Base-by-base conservation (phyloP, 768 basidiomycete genomes). In the Collybiopsis luxurians region DNA sequence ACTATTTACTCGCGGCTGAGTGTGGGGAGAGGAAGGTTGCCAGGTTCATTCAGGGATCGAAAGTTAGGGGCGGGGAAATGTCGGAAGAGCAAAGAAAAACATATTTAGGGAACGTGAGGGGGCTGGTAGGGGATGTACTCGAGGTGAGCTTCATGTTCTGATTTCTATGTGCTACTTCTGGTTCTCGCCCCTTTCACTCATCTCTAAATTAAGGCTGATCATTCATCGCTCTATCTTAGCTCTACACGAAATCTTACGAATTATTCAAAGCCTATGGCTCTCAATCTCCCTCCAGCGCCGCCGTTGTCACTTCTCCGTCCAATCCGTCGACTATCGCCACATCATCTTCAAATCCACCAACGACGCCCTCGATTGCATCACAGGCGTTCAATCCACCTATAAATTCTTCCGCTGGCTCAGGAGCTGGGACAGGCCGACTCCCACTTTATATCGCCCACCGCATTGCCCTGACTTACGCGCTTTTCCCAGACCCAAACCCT, bases 201-300 rank as follows among this genome's bases (percentile, higher is more conserved):
- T 11, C 40, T 42, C 40, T 11, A 15, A 6, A 24, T 45, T 24
- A 7, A 12, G 19, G 19, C 31, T 17, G 40, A 6, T 31, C 34
- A 28, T 11, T 31, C n/a, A 15, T 36, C 28, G 17, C 10, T 43
- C 21, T 46, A 43, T 56, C 12, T 19, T 59, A 95, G 92, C 79
- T 99, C 1, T 95, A 94, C 67, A 97, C 93, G 6, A 94, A 95
- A 66, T 80, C 97, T 1, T 98, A 99, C 70, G 92, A 96, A 62
- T 69, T 94, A 11, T 93, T 97, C 77, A 98, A 96, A 74, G 87
- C 84, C 62, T 82, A 90, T 64, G 76, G 74, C 73, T 23, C 68
- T 71, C 45, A 74, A 63, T 48, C 74, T 79, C 19, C 81, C 79
- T n/a, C 91, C 90, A 5, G 19, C 13, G 24, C 21, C 11, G 7